Percentiles rank a stretch among this genome's conserved stretches.
Conservation (phyloP, 768 basidiomycete species). For the Terana coerulea region DNA sequence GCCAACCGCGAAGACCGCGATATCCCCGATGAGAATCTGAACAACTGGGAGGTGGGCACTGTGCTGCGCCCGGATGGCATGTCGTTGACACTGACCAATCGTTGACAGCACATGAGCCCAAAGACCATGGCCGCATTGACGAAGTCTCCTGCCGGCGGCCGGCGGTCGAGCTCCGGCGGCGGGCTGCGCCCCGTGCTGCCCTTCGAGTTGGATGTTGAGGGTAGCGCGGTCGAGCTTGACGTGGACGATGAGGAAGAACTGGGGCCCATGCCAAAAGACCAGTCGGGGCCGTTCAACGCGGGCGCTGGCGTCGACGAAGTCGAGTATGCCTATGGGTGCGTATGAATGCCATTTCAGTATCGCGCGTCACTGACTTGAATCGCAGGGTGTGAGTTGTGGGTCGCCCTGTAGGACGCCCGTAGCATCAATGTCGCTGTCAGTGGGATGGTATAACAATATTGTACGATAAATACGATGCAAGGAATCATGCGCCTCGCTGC, state of each 20-base stretch:
- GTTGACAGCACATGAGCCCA: conserved; percentile 85
- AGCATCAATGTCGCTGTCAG: no score
- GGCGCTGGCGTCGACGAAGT: conserved; percentile 88
- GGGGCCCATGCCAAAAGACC: conserved; percentile 74
- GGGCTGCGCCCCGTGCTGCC: conserved; percentile 79
- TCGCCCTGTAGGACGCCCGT: no score
- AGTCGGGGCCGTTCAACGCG: conserved; percentile 66
- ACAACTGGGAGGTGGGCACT: conserved; percentile 88
- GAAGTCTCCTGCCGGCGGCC: conserved; percentile 71
- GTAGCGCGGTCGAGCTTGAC: conserved; percentile 58
- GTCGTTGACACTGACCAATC: conserved; percentile 3
- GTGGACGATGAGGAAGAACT: conserved; percentile 68
- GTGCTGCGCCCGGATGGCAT: not conserved
- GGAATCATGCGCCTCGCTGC: no score
- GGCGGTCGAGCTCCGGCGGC: conserved; percentile 80
- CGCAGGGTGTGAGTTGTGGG: no score
- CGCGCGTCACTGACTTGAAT: no score
- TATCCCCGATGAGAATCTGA: conserved; percentile 73
- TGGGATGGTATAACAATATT: no score
- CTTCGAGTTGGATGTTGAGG: conserved; percentile 60
- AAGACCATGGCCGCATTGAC: conserved; percentile 92
- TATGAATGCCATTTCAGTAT: conserved; percentile 11
- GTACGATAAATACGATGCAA: no score
- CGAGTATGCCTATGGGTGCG: conserved; percentile 83
- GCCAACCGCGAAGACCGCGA: conserved; percentile 59